phyloP scores from a whole-genome alignment of 305 asterid species.

The Fraxinus paxiana region DNA sequence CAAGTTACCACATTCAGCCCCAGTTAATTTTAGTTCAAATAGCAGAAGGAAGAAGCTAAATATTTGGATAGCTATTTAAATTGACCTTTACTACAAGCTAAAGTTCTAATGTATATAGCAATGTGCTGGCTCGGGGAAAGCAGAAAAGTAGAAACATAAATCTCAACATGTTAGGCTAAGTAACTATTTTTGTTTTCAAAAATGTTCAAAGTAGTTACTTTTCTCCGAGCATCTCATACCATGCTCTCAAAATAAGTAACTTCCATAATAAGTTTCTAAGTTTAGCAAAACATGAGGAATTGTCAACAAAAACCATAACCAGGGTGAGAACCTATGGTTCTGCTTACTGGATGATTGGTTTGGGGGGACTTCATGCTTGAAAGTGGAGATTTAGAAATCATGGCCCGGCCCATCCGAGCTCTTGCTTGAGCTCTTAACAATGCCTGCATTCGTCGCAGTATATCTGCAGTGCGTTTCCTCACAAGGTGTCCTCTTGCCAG shows the following conservation, averaged over 20 bases:
- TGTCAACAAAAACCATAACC: background rate
- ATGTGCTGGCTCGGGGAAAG: background rate
- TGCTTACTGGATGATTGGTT: conserved; percentile 41
- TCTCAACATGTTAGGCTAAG: background rate
- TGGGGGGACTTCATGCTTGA: conserved; percentile 52
- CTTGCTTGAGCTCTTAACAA: conserved; percentile 57
- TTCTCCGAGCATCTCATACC: background rate
- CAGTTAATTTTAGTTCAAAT: background rate
- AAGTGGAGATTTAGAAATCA: conserved; percentile 47
- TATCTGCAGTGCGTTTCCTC: conserved; percentile 60
- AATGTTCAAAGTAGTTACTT: background rate
- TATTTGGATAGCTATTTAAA: background rate
- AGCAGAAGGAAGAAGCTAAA: background rate
- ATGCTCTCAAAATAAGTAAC: background rate
- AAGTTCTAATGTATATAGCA: background rate
- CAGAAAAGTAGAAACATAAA: background rate
- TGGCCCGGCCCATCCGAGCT: conserved; percentile 46
- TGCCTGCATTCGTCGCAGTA: conserved; percentile 51
- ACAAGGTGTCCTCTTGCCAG: conserved; percentile 68
- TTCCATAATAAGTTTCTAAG: background rate
- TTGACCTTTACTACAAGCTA: background rate
- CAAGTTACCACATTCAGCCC: background rate
- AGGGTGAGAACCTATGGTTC: background rate
- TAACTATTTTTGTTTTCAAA: background rate
- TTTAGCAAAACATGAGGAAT: background rate